Evolutionary conservation across 2,329 filamentous ascomycete species (phyloP).

Genomic region (Myriangium duriaei): DNA sequence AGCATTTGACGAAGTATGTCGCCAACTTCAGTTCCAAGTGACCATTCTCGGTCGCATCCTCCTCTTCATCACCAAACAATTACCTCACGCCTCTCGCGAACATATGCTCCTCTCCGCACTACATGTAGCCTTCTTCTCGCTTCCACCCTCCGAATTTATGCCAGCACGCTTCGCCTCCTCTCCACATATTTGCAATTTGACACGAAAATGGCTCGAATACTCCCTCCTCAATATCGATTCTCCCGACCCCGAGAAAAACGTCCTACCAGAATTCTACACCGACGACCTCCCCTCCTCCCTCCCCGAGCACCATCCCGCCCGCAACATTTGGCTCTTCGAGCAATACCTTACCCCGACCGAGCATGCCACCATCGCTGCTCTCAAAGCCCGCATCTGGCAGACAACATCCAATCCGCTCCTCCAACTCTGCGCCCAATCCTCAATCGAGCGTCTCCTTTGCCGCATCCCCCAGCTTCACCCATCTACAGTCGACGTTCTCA

Average conservation of each 20-base stretch:
- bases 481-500: slow-evolving; percentile 1
- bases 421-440: slow-evolving; percentile 7
- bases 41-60: slow-evolving; percentile 8
- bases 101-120: slow-evolving; percentile 7
- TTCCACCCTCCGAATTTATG: slow-evolving; percentile 7
- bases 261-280: slow-evolving; percentile 1
- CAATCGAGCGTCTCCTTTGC: slow-evolving; percentile 6
- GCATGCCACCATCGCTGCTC: slow-evolving; percentile 7
- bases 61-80: slow-evolving; percentile 8
- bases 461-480: not conserved
- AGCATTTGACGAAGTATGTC: slow-evolving; percentile 6
- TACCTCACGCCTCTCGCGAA: slow-evolving; percentile 8
- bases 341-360: slow-evolving; percentile 6
- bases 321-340: slow-evolving; percentile 9
- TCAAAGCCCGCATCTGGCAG: slow-evolving; percentile 7
- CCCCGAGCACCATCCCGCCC: slow-evolving; percentile 6
- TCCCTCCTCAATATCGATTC: slow-evolving; percentile 6
- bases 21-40: slow-evolving; percentile 7
- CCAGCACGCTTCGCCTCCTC: slow-evolving; percentile 5
- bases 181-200: slow-evolving; percentile 2
- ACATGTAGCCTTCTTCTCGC: slow-evolving; percentile 6
- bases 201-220: slow-evolving; percentile 8
- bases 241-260: slow-evolving; percentile 6
- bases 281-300: slow-evolving; percentile 5
- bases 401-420: slow-evolving; percentile 6